Evolutionary conservation across 495 filamentous ascomycete genomes (phyloP).

Genomic region (Talaromyces wortmannii): DNA sequence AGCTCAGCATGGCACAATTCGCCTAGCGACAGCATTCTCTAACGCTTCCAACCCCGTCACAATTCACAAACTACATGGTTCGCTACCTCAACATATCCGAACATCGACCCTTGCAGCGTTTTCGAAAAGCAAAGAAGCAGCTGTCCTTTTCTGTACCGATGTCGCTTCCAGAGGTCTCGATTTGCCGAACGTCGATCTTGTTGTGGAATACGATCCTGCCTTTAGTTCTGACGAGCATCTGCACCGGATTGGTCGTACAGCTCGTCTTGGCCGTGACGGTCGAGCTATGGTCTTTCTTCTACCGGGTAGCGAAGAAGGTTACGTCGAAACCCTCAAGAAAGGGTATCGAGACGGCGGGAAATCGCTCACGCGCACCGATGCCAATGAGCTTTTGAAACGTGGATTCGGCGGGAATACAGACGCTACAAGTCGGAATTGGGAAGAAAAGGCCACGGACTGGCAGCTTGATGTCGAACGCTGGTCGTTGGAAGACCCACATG

Average conservation of each 20-base stretch:
- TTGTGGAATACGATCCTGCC: slow-evolving; percentile 91
- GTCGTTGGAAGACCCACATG: slow-evolving; percentile 50
- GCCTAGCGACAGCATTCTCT: slow-evolving; percentile 41
- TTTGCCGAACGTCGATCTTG: slow-evolving; percentile 85
- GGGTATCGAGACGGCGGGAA: slow-evolving; percentile 50
- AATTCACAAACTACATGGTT: slow-evolving; percentile 87
- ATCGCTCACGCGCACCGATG: slow-evolving; percentile 44
- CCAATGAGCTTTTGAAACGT: slow-evolving; percentile 54
- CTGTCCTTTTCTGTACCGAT: slow-evolving; percentile 86
- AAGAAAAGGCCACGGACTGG: slow-evolving; percentile 67
- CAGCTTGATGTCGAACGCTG: slow-evolving; percentile 70
- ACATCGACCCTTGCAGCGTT: slow-evolving; percentile 79
- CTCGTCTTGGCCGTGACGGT: slow-evolving; percentile 84
- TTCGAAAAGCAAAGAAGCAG: slow-evolving; percentile 52
- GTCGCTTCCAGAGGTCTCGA: slow-evolving; percentile 93
- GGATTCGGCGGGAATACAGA: slow-evolving; percentile 45
- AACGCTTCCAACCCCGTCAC: slow-evolving; percentile 50
- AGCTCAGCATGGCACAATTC: slow-evolving; percentile 42
- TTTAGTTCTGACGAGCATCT: slow-evolving; percentile 88
- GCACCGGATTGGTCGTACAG: slow-evolving; percentile 90
- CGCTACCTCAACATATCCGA: slow-evolving; percentile 79
- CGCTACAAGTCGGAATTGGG: slow-evolving; percentile 46
- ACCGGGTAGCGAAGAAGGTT: slow-evolving; percentile 85
- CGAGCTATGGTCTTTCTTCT: slow-evolving; percentile 82
- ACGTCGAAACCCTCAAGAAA: slow-evolving; percentile 64